Conservation (phyloP, 768 basidiomycete genomes). For the Xerocomellus intermedius region DNA sequence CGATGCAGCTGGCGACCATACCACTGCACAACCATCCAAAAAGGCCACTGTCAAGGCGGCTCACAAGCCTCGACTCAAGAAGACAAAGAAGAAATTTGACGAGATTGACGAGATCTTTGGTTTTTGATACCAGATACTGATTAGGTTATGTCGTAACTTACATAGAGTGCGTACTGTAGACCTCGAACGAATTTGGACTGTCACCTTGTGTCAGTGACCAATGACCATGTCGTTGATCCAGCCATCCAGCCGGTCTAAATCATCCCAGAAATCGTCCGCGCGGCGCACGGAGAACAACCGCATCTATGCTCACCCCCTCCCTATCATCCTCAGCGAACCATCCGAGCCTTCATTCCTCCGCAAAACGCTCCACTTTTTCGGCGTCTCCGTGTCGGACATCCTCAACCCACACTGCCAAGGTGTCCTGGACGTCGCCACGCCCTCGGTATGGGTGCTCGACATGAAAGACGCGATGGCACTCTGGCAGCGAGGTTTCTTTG, state of each 20-base stretch:
- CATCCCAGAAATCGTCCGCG: constrained; percentile 47
- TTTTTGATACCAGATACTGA: constrained; percentile 9
- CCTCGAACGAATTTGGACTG: neutral
- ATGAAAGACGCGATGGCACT: constrained; percentile 62
- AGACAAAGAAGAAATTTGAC: constrained; percentile 19
- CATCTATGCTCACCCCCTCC: constrained; percentile 72
- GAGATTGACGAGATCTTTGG: constrained; percentile 30
- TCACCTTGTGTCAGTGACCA: neutral
- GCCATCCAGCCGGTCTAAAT: constrained; percentile 39
- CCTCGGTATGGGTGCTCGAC: constrained; percentile 84
- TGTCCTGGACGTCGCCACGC: constrained; percentile 71
- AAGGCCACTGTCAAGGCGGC: neutral
- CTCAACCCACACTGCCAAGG: constrained; percentile 76
- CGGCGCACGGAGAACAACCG: constrained; percentile 62
- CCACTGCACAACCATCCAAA: neutral
- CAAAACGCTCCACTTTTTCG: constrained; percentile 52
- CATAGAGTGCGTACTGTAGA: too few species aligned
- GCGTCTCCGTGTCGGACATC: constrained; percentile 55
- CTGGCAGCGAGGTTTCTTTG: constrained; percentile 94
- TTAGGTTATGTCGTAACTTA: too few species aligned
- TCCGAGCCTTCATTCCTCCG: constrained; percentile 40
- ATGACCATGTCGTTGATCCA: constrained; percentile 49
- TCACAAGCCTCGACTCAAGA: constrained; percentile 15
- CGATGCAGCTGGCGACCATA: neutral
- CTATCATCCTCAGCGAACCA: constrained; percentile 47